Base-by-base conservation (phyloP, 495 filamentous ascomycete genomes). In the Viridothelium virens region DNA sequence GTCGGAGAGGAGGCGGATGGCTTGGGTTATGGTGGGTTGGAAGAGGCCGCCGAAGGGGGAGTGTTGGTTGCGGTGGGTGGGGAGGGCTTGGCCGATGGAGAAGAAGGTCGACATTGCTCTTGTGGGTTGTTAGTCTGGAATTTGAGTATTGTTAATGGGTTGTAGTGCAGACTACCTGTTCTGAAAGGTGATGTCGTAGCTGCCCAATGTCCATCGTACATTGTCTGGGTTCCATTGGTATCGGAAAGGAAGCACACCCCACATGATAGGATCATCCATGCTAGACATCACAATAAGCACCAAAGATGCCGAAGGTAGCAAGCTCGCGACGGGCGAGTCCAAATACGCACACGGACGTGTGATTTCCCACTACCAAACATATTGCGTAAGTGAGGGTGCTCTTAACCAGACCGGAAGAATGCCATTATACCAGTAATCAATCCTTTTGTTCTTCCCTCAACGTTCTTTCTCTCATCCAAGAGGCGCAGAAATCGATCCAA, bases 211-310 rank as follows among this genome's bases (percentile, higher is more conserved):
- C 91, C 93, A 96, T 71, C 94, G 82, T 68, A 89, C 84, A 72
- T 91, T 91, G 70, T 81, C 83, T 0, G 88, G 86, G 59, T 86
- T 82, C 69, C 89, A 85, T 63, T 82, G 75, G 69, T 92, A 89
- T 50, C 82, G 78, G 33, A 87, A 74, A 3, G 94, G 94, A 7
- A 98, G 80, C 16, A 90, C 80, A 44, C 92, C 93, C 91, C 92
- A 98, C 63, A 96, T 84, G 56, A 97, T 75, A 9, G 94, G 94
- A 79, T 98, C 94, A 78, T 98, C 94, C 71, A 97, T 79, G 56
- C 93, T 97, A 74, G 65, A 61, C 39, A 38, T 2, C 59, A 48
- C 0, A 53, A 68, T 70, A 38, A 33, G 63, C 44, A 10, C 38
- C 61, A 70, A 0, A 63, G 63, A 63, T 59, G 36, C n/a, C 44